Percentiles rank a stretch among this genome's conserved stretches.
These are phyloP conservation scores for Aspergillus conjunctus DNA, from an alignment of 495 filamentous ascomycete genomes.

Conservation along the genomic window DNA sequence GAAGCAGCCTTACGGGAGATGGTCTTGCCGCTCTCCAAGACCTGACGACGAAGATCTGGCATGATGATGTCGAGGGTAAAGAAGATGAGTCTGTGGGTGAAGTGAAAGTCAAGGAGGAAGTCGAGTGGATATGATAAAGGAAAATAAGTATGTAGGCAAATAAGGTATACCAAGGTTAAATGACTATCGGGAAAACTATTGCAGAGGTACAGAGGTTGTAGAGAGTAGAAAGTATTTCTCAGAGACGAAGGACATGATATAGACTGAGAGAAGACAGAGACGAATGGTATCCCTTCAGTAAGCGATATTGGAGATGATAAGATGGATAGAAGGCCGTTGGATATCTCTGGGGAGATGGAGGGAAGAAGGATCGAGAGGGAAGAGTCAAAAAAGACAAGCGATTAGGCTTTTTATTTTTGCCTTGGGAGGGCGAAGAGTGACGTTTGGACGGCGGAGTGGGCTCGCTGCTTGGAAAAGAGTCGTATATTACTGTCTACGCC, in stretches of 20 bases:
- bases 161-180: background rate
- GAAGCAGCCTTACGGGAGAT: slow-evolving; percentile 86
- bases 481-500: no score
- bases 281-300: background rate
- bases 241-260: slow-evolving; percentile 37
- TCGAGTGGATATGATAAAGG: background rate
- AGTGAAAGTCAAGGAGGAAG: background rate
- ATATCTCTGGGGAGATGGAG: slow-evolving; percentile 9
- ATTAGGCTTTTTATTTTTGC: background rate
- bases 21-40: slow-evolving; percentile 83
- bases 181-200: slow-evolving; percentile 23
- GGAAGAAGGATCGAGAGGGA: slow-evolving; percentile 15
- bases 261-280: background rate
- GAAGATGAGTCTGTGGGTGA: slow-evolving; percentile 1
- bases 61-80: slow-evolving; percentile 27
- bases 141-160: slow-evolving; percentile 8
- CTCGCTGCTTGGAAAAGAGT: no score
- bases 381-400: slow-evolving; percentile 15
- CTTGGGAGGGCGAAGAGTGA: background rate
- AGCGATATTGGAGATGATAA: slow-evolving; percentile 4
- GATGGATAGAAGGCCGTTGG: slow-evolving; percentile 10
- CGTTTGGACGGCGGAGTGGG: background rate
- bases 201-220: slow-evolving; percentile 20
- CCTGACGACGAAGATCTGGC: slow-evolving; percentile 73
- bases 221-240: slow-evolving; percentile 21